Evolutionary conservation across 2,329 filamentous ascomycete genomes (phyloP).

Genomic region (Aspergillus ochraceoroseus): DNA sequence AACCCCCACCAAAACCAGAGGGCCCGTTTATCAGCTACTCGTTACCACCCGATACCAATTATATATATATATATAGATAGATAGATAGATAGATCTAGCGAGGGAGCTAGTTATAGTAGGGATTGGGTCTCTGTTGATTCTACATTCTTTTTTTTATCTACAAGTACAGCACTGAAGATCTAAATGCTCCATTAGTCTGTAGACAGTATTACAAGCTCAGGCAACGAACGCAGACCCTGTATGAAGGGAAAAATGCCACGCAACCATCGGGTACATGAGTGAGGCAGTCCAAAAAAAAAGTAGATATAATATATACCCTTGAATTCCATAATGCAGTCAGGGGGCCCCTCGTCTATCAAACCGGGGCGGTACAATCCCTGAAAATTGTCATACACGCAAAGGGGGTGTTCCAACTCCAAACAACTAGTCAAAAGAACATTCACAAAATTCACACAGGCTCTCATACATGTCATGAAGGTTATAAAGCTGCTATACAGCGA

Average conservation of each 20-base stretch:
- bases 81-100: too few species aligned
- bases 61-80: too few species aligned
- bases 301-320: constrained; percentile 14
- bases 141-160: too few species aligned
- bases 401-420: constrained; percentile 24
- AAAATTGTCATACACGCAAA: constrained; percentile 24
- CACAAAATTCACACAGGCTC: constrained; percentile 37
- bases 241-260: too few species aligned
- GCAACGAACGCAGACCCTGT: too few species aligned
- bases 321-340: constrained; percentile 13
- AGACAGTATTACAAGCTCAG: too few species aligned
- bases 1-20: too few species aligned
- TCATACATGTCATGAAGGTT: constrained; percentile 38
- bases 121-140: too few species aligned
- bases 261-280: too few species aligned
- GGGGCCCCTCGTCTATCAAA: constrained; percentile 7
- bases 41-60: too few species aligned
- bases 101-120: too few species aligned
- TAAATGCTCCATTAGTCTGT: constrained; percentile 1
- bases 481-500: constrained; percentile 20
- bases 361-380: constrained; percentile 10
- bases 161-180: constrained; percentile 5
- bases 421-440: constrained; percentile 24
- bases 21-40: too few species aligned
- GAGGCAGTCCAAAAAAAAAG: constrained; percentile 7